Conservation (phyloP, 139 green algal genomes). For the Volvox reticuliferus region DNA sequence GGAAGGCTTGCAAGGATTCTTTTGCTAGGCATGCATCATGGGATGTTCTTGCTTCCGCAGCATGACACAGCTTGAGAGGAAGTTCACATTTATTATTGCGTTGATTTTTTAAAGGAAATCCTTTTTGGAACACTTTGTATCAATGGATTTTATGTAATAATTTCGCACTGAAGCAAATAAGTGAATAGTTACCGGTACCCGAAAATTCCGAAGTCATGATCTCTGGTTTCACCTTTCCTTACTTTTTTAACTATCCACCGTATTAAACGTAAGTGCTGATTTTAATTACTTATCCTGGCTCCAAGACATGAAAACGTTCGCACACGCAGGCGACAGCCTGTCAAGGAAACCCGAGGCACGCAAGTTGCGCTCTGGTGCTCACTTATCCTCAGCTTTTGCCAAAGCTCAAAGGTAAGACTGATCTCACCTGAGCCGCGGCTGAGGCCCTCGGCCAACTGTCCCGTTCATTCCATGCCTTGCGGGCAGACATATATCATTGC, state of each 20-base stretch:
- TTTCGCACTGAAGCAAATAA: not conserved
- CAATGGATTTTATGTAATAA: not conserved
- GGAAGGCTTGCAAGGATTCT: too few relatives aligned
- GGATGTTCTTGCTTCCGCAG: too few relatives aligned
- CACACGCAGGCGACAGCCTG: slow-evolving; percentile 79
- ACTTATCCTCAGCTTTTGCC: slow-evolving; percentile 83
- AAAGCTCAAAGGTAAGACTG: slow-evolving; percentile 70
- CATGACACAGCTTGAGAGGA: too few relatives aligned
- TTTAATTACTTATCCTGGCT: too few relatives aligned
- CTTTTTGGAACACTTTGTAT: not conserved
- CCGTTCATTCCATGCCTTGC: not conserved
- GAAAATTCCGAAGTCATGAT: not conserved
- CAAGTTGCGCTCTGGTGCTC: slow-evolving; percentile 81
- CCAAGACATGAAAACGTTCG: not conserved
- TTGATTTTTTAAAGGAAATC: too few relatives aligned
- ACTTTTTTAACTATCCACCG: slow-evolving; percentile 80
- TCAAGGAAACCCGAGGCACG: slow-evolving; percentile 86
- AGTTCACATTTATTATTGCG: not conserved
- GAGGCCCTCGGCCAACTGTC: not conserved
- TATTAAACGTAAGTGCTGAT: slow-evolving; percentile 78
- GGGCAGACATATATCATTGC: slow-evolving; percentile 69
- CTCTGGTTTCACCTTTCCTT: slow-evolving; percentile 66
- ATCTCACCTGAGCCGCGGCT: not conserved
- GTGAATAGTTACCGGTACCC: not conserved
- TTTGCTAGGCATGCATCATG: too few relatives aligned